These are phyloP conservation scores for Monoraphidium neglectum DNA, from an alignment of 139 green algal genomes.

Conservation along the genomic window DNA sequence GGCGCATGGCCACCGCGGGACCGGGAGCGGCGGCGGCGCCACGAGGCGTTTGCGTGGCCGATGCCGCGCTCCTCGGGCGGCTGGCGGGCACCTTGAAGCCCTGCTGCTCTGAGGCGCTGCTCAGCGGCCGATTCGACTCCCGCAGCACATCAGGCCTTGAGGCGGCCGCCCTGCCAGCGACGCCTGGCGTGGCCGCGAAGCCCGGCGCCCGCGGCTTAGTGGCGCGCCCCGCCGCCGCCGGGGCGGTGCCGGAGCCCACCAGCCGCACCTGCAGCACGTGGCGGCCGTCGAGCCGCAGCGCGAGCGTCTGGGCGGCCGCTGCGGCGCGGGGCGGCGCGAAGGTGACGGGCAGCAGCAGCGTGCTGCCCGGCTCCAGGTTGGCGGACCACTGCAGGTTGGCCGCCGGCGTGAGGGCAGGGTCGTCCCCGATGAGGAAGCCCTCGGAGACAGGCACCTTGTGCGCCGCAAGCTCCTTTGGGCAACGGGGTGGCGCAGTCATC, in stretches of 20 bases:
- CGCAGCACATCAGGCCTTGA: neutral
- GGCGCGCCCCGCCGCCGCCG: neutral
- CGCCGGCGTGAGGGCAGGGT: slow-evolving; percentile 8
- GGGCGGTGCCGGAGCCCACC: slow-evolving; percentile 7
- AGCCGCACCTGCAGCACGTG: slow-evolving; percentile 28
- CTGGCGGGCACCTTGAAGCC: slow-evolving; percentile 15
- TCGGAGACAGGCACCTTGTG: slow-evolving; percentile 25
- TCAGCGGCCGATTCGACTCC: neutral
- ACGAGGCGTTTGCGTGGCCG: neutral
- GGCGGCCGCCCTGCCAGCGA: neutral
- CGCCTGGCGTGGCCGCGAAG: neutral
- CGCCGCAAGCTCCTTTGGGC: slow-evolving; percentile 6
- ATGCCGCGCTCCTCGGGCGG: neutral
- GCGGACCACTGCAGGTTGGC: slow-evolving; percentile 21
- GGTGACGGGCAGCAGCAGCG: slow-evolving; percentile 21
- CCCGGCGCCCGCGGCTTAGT: neutral
- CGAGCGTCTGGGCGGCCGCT: slow-evolving; percentile 1
- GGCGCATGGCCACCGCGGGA: neutral
- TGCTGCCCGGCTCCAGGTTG: slow-evolving; percentile 1
- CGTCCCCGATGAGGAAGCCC: slow-evolving; percentile 21
- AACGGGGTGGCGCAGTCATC: too few relatives aligned
- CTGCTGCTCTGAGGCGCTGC: neutral
- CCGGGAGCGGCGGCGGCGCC: neutral
- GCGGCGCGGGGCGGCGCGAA: slow-evolving; percentile 11
- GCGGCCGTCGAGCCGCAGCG: slow-evolving; percentile 21